phyloP scores from a whole-genome alignment of 1,284 basidiomycete species.

The Hymenochaete sp. region DNA sequence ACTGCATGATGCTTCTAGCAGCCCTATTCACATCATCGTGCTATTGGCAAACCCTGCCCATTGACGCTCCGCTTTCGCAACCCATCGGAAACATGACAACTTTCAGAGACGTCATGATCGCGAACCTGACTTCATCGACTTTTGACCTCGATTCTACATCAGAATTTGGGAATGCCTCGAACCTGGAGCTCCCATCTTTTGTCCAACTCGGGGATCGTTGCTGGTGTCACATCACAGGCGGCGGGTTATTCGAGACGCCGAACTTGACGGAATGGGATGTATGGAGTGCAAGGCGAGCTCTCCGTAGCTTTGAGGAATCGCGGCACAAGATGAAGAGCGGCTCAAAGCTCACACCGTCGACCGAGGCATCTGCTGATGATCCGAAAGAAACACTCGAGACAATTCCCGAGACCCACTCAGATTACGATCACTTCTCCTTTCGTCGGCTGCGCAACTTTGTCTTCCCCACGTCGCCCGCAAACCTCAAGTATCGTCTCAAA shows the following conservation, averaged over 20 bases:
- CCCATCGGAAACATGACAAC: slow-evolving; percentile 60
- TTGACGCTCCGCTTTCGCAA: slow-evolving; percentile 48
- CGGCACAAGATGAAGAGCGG: slow-evolving; percentile 37
- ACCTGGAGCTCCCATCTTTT: slow-evolving; percentile 33
- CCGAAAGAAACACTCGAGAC: slow-evolving; percentile 7
- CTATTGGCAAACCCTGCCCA: slow-evolving; percentile 73
- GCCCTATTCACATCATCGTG: slow-evolving; percentile 76
- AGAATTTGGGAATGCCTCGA: neutral
- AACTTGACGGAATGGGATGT: slow-evolving; percentile 64
- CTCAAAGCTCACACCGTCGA: slow-evolving; percentile 23
- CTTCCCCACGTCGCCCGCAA: neutral
- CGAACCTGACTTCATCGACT: slow-evolving; percentile 25
- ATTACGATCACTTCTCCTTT: too few species aligned
- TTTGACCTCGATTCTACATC: too few species aligned
- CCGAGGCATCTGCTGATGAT: slow-evolving; percentile 20
- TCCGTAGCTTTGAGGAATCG: slow-evolving; percentile 37
- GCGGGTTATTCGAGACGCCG: slow-evolving; percentile 58
- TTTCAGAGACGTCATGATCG: slow-evolving; percentile 52
- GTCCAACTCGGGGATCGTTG: slow-evolving; percentile 64
- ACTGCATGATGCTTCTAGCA: slow-evolving; percentile 69
- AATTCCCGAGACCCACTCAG: slow-evolving; percentile 8
- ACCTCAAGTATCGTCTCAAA: slow-evolving; percentile 1
- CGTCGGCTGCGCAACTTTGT: too few species aligned
- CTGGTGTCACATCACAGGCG: slow-evolving; percentile 59
- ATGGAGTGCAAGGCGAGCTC: slow-evolving; percentile 8